phyloP scores from a whole-genome alignment of 345 rosid genomes.

The Sapria himalayana region DNA sequence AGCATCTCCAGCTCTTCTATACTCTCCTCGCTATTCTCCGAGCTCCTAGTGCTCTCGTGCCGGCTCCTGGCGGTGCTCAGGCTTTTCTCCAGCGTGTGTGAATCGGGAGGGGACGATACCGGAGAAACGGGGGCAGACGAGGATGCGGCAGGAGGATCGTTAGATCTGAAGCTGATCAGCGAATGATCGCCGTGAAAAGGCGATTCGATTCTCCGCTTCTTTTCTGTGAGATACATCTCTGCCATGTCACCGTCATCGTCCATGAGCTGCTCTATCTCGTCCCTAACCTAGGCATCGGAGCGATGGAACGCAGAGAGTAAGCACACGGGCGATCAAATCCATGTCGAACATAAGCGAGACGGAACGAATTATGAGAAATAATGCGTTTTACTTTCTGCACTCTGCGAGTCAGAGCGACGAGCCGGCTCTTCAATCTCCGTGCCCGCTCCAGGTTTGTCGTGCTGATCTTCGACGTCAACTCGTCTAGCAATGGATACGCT shows the following conservation, averaged over 20 bases:
- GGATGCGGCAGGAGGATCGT: conserved; percentile 48
- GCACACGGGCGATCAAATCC: not conserved
- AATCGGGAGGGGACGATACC: conserved; percentile 68
- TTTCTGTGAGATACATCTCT: conserved; percentile 95
- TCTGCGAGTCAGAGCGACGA: conserved; percentile 80
- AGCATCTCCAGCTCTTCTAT: conserved; percentile 96
- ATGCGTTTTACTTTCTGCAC: conserved; percentile 62
- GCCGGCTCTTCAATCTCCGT: conserved; percentile 90
- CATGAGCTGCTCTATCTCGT: conserved; percentile 99
- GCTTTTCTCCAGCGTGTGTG: conserved; percentile 66
- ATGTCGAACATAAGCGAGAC: conserved; percentile 1
- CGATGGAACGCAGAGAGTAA: conserved; percentile 4
- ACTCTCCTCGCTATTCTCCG: conserved; percentile 47
- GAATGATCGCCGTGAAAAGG: conserved; percentile 66
- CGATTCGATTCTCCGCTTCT: conserved; percentile 73
- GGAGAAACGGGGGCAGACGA: conserved; percentile 93
- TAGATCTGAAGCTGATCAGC: conserved; percentile 43
- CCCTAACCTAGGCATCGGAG: conserved; percentile 71
- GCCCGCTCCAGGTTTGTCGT: conserved; percentile 87
- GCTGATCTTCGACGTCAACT: conserved; percentile 91
- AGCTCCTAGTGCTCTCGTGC: conserved; percentile 76
- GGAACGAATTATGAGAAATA: not conserved
- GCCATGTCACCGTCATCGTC: conserved; percentile 99
- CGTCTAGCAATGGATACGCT: conserved; percentile 92
- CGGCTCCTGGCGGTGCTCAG: conserved; percentile 79